Percentiles rank a stretch among this genome's conserved stretches.
Evolutionary conservation across 257 asterid species (phyloP).

Genomic region (Rhazya stricta): DNA sequence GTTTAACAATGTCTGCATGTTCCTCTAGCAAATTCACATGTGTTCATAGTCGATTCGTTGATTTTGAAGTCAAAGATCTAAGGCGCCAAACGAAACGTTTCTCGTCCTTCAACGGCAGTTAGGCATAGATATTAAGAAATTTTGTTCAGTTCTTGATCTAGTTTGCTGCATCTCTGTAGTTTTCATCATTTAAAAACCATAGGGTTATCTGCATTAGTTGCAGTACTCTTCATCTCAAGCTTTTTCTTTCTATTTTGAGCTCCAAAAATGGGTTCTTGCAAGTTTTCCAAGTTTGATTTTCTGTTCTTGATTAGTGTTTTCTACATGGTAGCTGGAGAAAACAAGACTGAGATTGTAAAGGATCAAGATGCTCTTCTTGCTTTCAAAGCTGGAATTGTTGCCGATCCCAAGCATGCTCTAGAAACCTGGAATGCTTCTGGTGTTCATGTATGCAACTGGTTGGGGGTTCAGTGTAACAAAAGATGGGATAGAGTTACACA

Average conservation of each 20-base stretch:
- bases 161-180: background rate
- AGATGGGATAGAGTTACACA: conserved; percentile 36
- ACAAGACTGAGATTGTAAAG: conserved; percentile 23
- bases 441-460: conserved; percentile 54
- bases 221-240: conserved; percentile 3
- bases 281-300: conserved; percentile 31
- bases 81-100: conserved; percentile 44
- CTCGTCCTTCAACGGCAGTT: conserved; percentile 54
- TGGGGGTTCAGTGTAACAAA: conserved; percentile 51
- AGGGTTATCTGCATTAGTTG: background rate
- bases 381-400: conserved; percentile 44
- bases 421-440: conserved; percentile 45
- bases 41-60: conserved; percentile 29
- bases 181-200: conserved; percentile 2
- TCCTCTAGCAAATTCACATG: conserved; percentile 33
- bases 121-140: conserved; percentile 37
- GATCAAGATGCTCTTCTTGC: conserved; percentile 61
- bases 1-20: conserved; percentile 22
- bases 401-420: conserved; percentile 48
- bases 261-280: conserved; percentile 36
- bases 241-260: background rate
- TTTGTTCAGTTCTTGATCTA: background rate
- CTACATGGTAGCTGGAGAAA: conserved; percentile 28
- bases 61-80: conserved; percentile 44
- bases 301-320: conserved; percentile 33